A percentile compares a stretch with the other conserved stretches of the same genome.
Evolutionary conservation across 768 basidiomycete genomes (phyloP).

Genomic region (Termitomyces sp.): DNA sequence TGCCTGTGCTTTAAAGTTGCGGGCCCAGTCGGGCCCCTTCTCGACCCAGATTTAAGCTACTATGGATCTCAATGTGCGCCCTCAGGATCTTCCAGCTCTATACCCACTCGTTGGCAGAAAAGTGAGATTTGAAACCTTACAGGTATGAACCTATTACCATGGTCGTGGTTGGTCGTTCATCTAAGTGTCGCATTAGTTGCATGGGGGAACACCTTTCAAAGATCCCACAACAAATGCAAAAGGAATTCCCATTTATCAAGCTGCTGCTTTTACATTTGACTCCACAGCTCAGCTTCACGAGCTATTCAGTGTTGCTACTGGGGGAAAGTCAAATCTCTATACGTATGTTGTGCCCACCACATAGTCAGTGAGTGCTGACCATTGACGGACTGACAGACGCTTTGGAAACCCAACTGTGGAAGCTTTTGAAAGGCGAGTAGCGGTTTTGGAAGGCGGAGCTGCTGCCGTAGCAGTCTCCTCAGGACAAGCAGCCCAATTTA

Average conservation of each 20-base stretch:
- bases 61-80: constrained; percentile 12
- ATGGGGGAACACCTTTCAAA: constrained; percentile 49
- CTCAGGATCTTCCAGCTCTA: constrained; percentile 21
- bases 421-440: constrained; percentile 62
- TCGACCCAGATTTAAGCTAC: background rate
- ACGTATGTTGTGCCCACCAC: background rate
- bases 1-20: background rate
- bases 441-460: constrained; percentile 59
- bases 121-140: constrained; percentile 52
- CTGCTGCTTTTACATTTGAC: constrained; percentile 54
- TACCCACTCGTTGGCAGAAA: constrained; percentile 18
- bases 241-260: constrained; percentile 61
- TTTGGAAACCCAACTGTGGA: constrained; percentile 27
- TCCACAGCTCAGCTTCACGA: constrained; percentile 35
- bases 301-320: background rate
- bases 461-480: constrained; percentile 57
- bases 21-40: background rate
- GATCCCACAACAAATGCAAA: constrained; percentile 55
- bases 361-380: background rate
- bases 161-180: background rate
- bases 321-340: constrained; percentile 10
- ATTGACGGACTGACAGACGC: constrained; percentile 3
- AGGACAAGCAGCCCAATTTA: constrained; percentile 61
- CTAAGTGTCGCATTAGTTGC: constrained; percentile 39
- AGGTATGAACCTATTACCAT: background rate